Evolutionary conservation across 768 basidiomycete genomes (phyloP).

Genomic region (Lactarius sanguifluus): DNA sequence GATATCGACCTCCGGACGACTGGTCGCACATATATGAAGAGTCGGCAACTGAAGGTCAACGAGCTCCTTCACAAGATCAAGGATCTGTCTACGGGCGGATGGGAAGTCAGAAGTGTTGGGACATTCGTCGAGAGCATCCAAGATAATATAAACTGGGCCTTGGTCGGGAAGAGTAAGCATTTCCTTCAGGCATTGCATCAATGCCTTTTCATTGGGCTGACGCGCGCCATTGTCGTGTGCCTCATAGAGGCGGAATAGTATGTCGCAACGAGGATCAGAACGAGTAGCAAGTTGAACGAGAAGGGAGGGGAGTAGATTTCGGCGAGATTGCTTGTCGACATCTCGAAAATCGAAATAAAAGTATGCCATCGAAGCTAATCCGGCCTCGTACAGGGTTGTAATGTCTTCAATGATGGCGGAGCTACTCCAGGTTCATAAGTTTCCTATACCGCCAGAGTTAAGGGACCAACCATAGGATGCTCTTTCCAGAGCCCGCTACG

Average conservation of each 20-base stretch:
- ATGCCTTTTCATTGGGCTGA: neutral
- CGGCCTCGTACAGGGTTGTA: neutral
- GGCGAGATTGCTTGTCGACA: neutral
- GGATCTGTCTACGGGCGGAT: conserved; percentile 41
- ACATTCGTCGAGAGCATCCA: neutral
- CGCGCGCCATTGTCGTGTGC: neutral
- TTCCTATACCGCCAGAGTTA: neutral
- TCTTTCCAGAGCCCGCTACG: neutral
- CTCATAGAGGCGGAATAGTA: neutral
- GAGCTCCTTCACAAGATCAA: neutral
- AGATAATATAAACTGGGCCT: neutral
- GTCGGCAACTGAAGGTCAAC: neutral
- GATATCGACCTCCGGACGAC: neutral
- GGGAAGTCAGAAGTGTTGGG: conserved; percentile 45
- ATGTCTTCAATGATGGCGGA: neutral
- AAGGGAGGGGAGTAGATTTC: neutral
- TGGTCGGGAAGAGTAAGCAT: neutral
- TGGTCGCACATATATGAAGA: neutral
- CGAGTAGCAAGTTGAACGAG: neutral
- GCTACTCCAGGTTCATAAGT: neutral
- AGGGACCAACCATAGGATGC: neutral
- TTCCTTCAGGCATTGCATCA: neutral
- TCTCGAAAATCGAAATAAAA: neutral
- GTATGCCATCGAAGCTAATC: neutral
- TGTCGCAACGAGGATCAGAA: neutral